Base-by-base conservation (phyloP, 2,329 filamentous ascomycete species). In the Ascochyta rabiei region DNA sequence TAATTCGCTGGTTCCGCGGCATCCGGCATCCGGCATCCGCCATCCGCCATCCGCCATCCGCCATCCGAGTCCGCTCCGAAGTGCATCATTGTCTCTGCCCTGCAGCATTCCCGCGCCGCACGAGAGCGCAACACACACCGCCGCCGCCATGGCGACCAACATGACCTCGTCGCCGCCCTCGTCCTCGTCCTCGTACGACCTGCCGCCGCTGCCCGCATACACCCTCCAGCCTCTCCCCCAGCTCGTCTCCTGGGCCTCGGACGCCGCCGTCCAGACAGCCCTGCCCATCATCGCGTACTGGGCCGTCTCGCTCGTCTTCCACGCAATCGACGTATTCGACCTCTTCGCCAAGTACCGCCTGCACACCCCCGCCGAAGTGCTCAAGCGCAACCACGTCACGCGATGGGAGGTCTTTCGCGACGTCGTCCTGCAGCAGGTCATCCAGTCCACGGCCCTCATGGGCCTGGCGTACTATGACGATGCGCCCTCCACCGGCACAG, bases 281-380 rank as follows among this genome's bases (percentile, higher is more conserved):
- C 79, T 89, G 13, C 93, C 93, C 26, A 84, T 97, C 57, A 73
- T 91, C 66, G 89, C 89, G 53, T 99, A 99, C 82, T 99, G 95
- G 95, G 77, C 80, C 19, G 78, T 96, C 28, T 98, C 93, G 18
- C 77, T 90, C 73, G 78, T 93, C 72, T 99, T 96, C 80, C 93
- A 98, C 80, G 71, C 87, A 64, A 87, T 98, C 69, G 95, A 99
- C 77, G 81, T 87, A 54, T 87, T 88, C 77, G 91, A 97, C 75
- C 79, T 93, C 33, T 96, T 93, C 74, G 88, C 93, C 16, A 86
- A 96, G 68, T 97, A 98, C 78, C 89, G 95, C 60, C 82, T 99
- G 37, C 95, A 99, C 78, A 98, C 95, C 0, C 95, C 95, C 13
- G 92, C 91, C 47, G 93, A 98, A 76, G 89, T 98, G 60, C 74